These are phyloP conservation scores for Trypanosoma mega DNA, from an alignment of 208 protist genomes.

Conservation along the genomic window DNA sequence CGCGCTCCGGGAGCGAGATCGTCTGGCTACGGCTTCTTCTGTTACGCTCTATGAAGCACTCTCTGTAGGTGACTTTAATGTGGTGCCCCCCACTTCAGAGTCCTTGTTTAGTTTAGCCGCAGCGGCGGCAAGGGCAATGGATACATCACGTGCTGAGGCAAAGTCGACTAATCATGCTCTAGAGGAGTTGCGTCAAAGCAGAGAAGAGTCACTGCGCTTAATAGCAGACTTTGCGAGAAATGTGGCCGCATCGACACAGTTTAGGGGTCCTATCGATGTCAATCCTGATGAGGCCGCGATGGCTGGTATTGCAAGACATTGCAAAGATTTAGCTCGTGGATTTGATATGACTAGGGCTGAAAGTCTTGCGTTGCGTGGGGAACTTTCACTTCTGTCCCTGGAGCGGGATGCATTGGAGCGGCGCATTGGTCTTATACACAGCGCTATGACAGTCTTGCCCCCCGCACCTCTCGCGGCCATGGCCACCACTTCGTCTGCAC, in stretches of 20 bases:
- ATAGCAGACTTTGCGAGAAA: conserved; percentile 23
- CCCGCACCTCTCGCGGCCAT: too few relatives aligned
- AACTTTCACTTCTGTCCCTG: too few relatives aligned
- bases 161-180: conserved; percentile 6
- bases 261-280: not conserved
- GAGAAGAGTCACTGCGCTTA: not conserved
- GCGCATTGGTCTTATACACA: too few relatives aligned
- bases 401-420: too few relatives aligned
- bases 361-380: too few relatives aligned
- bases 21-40: not conserved
- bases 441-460: too few relatives aligned
- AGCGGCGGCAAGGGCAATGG: not conserved
- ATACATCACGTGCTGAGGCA: conserved; percentile 4
- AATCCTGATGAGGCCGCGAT: not conserved
- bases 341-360: too few relatives aligned
- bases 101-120: conserved; percentile 4
- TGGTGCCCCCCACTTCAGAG: not conserved
- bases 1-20: conserved; percentile 22
- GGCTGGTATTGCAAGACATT: not conserved
- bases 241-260: conserved; percentile 18
- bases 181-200: conserved; percentile 6
- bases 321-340: not conserved
- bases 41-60: conserved; percentile 15
- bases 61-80: not conserved
- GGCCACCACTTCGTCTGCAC: too few relatives aligned